Evolutionary conservation across 257 asterid genomes (phyloP), one percentile per base, ranked within the genome.

Genomic region (Apocynum venetum): DNA sequence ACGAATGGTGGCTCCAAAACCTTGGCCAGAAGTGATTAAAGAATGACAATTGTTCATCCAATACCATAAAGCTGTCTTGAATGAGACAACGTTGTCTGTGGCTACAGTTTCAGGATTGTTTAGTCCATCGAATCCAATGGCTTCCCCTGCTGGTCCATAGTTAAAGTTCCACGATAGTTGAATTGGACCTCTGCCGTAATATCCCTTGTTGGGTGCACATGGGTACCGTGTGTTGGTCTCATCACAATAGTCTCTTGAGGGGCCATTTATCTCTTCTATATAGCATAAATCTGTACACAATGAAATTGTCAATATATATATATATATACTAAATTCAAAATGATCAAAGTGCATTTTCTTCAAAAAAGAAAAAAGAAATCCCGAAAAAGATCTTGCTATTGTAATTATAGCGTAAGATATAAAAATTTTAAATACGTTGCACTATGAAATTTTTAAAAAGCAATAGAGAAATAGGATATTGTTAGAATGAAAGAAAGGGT

Each of bases 11-110:
- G 76, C 47, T n/a, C 76, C 76, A 38, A 72, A 72, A 0, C 76
- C 76, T 72, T 72, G 76, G 1, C 76, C 76, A 35, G 76, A 72
- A 49, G 47, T 72, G 64, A 72, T 72, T 15, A 72, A 31, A 48
- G 76, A 61, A 63, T 61, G 79, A 15, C 69, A 60, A 63, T 76
- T 61, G 60, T 76, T 76, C 79, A 63, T 63, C 79, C 79, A 76
- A 63, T 17, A 76, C 79, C 79, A 76, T 8, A 76, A 14, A 15
- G 60, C 79, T 6, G 79, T 76, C 79, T 35, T 76, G 79, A 76
- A 76, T 2, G 79, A 47, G 25, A 78, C 15, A 4, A n/a, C 67
- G 8, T 10, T 53, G 71, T 72, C 64, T 8, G 66, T 72, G 1
- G 79, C 71, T 3, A 76, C 79, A 0, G 0, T 59, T 44, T 76